Evolutionary conservation across 345 rosid genomes (phyloP).

Genomic region (Eucalyptus lansdowneana): DNA sequence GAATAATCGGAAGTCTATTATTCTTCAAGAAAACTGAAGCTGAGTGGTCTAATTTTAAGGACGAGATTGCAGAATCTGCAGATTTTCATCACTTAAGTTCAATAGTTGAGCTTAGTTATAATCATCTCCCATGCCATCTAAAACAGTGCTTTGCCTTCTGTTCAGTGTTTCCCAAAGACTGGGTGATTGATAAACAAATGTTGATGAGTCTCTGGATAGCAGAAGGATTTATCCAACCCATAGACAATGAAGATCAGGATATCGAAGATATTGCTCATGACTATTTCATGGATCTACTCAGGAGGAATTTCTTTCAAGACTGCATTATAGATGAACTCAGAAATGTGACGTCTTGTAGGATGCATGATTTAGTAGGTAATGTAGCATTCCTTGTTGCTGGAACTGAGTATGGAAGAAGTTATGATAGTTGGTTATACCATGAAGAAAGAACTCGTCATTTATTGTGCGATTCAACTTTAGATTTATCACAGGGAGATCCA

Average conservation of each 20-base stretch:
- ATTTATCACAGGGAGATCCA: fast-evolving
- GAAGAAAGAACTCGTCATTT: fast-evolving
- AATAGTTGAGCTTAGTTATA: not conserved
- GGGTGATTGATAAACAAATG: not conserved
- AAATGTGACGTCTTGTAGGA: not conserved
- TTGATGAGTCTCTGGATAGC: not conserved
- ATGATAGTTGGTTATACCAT: too few species aligned
- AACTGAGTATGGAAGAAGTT: too few species aligned
- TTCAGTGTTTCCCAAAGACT: constrained; percentile 1
- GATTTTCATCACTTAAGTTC: too few species aligned
- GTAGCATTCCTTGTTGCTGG: fast-evolving
- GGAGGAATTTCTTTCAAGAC: not conserved
- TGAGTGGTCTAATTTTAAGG: not conserved
- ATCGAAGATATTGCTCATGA: not conserved
- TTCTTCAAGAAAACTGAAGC: not conserved
- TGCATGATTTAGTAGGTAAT: too few species aligned
- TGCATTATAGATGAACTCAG: not conserved
- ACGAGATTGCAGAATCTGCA: too few species aligned
- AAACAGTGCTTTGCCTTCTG: constrained; percentile 10
- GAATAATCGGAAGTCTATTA: not conserved
- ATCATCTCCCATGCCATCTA: not conserved
- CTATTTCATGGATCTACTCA: not conserved
- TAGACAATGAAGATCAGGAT: fast-evolving
- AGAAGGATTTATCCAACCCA: not conserved
- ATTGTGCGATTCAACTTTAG: fast-evolving